These are phyloP conservation scores for Mycena latifolia DNA, from an alignment of 768 basidiomycete genomes.

Conservation along the genomic window DNA sequence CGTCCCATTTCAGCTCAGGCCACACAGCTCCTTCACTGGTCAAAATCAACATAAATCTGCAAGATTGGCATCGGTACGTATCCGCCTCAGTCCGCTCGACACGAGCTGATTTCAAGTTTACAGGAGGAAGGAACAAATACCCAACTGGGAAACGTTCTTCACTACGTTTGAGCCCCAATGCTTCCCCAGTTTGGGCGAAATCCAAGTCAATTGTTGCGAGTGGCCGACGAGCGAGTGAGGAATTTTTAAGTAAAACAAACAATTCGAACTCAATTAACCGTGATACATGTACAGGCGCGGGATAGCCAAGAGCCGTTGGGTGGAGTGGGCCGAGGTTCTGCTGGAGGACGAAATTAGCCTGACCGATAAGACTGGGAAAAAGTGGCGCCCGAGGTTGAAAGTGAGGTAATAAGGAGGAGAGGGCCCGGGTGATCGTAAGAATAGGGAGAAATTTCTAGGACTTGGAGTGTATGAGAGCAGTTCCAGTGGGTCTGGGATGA, in stretches of 20 bases:
- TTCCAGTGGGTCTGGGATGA: no score
- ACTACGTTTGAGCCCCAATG: background rate
- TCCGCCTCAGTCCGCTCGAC: background rate
- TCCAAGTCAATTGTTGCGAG: constrained; percentile 2
- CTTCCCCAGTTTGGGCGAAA: constrained; percentile 24
- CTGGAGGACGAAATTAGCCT: constrained; percentile 14
- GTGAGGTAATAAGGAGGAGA: background rate
- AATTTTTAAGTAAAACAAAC: no score
- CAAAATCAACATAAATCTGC: constrained; percentile 2
- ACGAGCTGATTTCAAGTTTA: background rate
- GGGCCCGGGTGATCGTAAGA: no score
- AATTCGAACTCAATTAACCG: background rate
- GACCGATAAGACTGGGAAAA: constrained; percentile 22
- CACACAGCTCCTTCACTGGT: background rate
- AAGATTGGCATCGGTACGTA: background rate
- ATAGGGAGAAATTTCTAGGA: no score
- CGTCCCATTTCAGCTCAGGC: background rate
- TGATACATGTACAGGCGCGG: constrained; percentile 3
- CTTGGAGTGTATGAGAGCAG: no score
- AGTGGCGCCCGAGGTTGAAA: constrained; percentile 27
- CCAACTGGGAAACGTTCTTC: constrained; percentile 20
- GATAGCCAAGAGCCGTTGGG: constrained; percentile 28
- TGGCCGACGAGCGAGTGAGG: constrained; percentile 30
- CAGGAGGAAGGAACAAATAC: background rate
- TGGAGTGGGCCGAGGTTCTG: constrained; percentile 19